Percentiles rank a stretch among this genome's conserved stretches.
Conservation (phyloP, 2,329 filamentous ascomycete genomes). For the Helminthosporium solani region DNA sequence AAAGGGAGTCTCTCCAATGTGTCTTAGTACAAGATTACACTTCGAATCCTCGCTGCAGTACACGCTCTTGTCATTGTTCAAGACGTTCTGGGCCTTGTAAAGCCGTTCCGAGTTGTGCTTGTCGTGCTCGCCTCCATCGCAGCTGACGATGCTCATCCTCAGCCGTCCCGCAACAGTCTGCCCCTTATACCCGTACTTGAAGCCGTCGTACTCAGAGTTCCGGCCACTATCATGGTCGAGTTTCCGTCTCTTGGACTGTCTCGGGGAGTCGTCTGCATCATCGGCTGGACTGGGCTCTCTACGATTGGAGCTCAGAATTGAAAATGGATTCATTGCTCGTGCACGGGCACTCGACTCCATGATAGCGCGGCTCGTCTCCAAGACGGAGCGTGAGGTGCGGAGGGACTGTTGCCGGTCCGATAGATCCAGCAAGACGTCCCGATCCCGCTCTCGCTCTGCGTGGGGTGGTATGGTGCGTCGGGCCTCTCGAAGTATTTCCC, state of each 20-base stretch:
- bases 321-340: constrained; percentile 9
- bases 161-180: constrained; percentile 81
- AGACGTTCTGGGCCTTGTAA: constrained; percentile 66
- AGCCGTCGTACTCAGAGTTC: constrained; percentile 42
- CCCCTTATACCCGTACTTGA: constrained; percentile 82
- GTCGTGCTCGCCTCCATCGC: constrained; percentile 73
- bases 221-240: constrained; percentile 38
- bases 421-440: constrained; percentile 17
- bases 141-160: constrained; percentile 85
- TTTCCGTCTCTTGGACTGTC: constrained; percentile 41
- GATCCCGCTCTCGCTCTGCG: constrained; percentile 21
- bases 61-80: constrained; percentile 78
- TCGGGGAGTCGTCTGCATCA: constrained; percentile 12
- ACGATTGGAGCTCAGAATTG: constrained; percentile 4
- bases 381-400: constrained; percentile 24
- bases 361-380: too few relatives aligned
- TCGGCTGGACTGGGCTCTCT: constrained; percentile 27
- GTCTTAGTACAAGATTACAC: constrained; percentile 83
- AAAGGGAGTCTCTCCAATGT: constrained; percentile 78
- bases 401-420: constrained; percentile 36
- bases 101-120: constrained; percentile 56
- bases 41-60: constrained; percentile 88
- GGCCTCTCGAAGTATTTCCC: constrained; percentile 20
- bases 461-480: constrained; percentile 24
- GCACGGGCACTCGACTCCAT: too few relatives aligned